These are phyloP conservation scores for Moniliella sp. DNA, from an alignment of 1,284 basidiomycete genomes.

Conservation along the genomic window DNA sequence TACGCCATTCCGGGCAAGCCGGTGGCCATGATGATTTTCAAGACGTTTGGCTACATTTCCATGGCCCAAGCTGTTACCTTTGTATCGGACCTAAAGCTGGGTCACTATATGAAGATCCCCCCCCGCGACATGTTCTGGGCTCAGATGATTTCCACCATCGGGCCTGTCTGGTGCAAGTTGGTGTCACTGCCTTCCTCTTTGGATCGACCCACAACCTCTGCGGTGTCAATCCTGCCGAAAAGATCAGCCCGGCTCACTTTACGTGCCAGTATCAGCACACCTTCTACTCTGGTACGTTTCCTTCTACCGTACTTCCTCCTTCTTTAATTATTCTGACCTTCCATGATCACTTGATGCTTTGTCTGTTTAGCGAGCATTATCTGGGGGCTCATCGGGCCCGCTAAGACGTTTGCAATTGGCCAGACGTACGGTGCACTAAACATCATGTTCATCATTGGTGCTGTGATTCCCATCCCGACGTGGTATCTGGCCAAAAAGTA, in stretches of 20 bases:
- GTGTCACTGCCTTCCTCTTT: constrained; percentile 36
- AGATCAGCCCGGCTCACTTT: constrained; percentile 40
- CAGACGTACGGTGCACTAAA: constrained; percentile 13
- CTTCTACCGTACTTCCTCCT: too few relatives aligned
- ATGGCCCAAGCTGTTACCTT: constrained; percentile 54
- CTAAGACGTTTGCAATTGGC: constrained; percentile 13
- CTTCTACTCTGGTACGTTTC: background rate
- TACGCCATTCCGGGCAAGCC: constrained; percentile 63
- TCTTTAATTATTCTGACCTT: too few relatives aligned
- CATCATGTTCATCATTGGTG: constrained; percentile 18
- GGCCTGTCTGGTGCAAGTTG: constrained; percentile 64
- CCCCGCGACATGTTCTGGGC: constrained; percentile 63
- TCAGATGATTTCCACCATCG: constrained; percentile 51
- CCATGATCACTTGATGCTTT: too few relatives aligned
- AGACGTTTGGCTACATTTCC: constrained; percentile 64
- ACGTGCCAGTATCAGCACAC: constrained; percentile 35
- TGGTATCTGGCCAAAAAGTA: constrained; percentile 47
- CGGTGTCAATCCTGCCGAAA: background rate
- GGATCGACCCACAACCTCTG: constrained; percentile 1
- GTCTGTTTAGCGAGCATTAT: constrained; percentile 14
- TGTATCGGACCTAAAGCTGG: constrained; percentile 75
- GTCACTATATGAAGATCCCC: constrained; percentile 90
- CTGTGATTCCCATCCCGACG: constrained; percentile 16
- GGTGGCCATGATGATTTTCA: constrained; percentile 84
- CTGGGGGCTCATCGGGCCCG: constrained; percentile 27